These are phyloP conservation scores for Heterobasidion annosum DNA, from an alignment of 1,284 basidiomycete species.

Conservation along the genomic window DNA sequence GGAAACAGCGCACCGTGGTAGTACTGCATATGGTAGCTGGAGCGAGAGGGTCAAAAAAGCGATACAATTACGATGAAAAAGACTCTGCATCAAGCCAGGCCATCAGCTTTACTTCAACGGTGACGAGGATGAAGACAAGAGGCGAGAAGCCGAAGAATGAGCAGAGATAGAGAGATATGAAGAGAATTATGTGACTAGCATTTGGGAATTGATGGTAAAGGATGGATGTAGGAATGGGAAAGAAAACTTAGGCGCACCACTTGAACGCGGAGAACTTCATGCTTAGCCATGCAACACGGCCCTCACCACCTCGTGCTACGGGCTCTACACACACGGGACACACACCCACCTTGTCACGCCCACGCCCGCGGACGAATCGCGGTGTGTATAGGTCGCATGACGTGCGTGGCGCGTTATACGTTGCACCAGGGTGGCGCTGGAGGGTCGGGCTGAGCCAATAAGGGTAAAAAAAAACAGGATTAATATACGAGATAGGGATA, in stretches of 20 bases:
- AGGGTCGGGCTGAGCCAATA: slow-evolving; percentile 18
- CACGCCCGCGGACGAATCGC: slow-evolving; percentile 65
- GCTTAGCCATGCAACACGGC: slow-evolving; percentile 56
- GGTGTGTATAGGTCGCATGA: slow-evolving; percentile 69
- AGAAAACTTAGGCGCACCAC: slow-evolving; percentile 33
- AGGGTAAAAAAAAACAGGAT: not conserved
- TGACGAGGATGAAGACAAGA: not conserved
- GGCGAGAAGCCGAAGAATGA: slow-evolving; percentile 3
- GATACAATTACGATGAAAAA: slow-evolving; percentile 3
- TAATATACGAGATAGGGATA: too few species aligned
- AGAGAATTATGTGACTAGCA: not conserved
- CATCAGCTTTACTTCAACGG: not conserved
- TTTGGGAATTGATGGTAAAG: not conserved
- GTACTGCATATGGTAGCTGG: slow-evolving; percentile 74
- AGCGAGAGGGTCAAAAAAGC: slow-evolving; percentile 2
- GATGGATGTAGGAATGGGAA: not conserved
- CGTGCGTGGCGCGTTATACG: slow-evolving; percentile 46
- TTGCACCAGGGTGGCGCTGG: slow-evolving; percentile 31
- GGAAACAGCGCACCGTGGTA: slow-evolving; percentile 44
- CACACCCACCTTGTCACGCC: slow-evolving; percentile 60
- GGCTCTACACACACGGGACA: slow-evolving; percentile 72
- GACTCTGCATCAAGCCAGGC: slow-evolving; percentile 11
- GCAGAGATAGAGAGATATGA: not conserved
- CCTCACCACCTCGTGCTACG: slow-evolving; percentile 51
- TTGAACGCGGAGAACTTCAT: slow-evolving; percentile 80